Conservation (phyloP, 129 eudicot species). For the Chrysanthemum seticuspe region DNA sequence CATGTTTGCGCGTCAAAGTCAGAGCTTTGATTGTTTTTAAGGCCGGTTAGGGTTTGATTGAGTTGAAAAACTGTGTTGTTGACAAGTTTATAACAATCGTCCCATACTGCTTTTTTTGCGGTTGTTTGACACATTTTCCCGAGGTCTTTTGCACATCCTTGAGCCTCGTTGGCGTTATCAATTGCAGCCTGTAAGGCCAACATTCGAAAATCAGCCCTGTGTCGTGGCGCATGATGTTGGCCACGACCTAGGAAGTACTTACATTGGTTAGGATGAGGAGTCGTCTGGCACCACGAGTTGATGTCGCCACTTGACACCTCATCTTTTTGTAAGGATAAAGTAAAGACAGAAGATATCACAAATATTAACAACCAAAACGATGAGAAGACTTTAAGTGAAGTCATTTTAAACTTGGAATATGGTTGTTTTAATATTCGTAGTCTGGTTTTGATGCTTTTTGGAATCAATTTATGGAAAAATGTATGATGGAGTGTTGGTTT, state of each 20-base stretch:
- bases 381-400: constrained; percentile 4
- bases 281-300: constrained; percentile 58
- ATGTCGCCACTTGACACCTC: constrained; percentile 32
- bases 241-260: constrained; percentile 44
- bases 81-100: constrained; percentile 59
- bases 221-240: constrained; percentile 25
- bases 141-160: constrained; percentile 28
- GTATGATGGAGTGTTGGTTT: constrained; percentile 20
- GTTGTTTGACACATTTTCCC: constrained; percentile 39
- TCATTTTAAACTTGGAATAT: constrained; percentile 12
- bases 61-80: constrained; percentile 54
- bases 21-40: constrained; percentile 38
- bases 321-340: not conserved
- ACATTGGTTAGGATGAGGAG: constrained; percentile 82
- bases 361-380: constrained; percentile 10
- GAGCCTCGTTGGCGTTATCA: constrained; percentile 53
- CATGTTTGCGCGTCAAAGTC: constrained; percentile 74
- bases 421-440: constrained; percentile 3
- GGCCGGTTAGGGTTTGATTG: constrained; percentile 51
- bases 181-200: constrained; percentile 44
- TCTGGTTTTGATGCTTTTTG: constrained; percentile 7
- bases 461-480: constrained; percentile 7
- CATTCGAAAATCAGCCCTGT: constrained; percentile 48
- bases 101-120: constrained; percentile 44
- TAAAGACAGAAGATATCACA: not conserved